Base-by-base conservation (phyloP, 1,284 basidiomycete species). In the Puccinia sorghi region DNA sequence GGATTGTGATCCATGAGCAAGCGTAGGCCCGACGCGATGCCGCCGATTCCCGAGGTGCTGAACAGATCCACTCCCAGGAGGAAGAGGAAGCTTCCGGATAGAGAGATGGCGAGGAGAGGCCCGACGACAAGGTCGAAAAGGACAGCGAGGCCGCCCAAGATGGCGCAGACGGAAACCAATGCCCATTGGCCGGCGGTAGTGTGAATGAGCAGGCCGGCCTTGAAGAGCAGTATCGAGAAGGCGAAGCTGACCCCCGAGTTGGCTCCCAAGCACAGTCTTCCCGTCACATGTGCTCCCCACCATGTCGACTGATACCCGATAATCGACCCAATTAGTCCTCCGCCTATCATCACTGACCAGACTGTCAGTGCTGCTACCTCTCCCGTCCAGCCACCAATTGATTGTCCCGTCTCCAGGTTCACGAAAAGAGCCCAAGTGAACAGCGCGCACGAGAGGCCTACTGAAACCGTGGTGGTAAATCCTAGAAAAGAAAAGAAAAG, bases 241-340 rank as follows among this genome's bases (percentile, higher is more conserved):
- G 50, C 69, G n/a, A 71, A 71, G 69, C 27, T 50, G 17, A 71
- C 27, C 12, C 69, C 69, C 2, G 69, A 32, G 32, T 71, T 71
- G 20, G 69, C 69, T 3, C 69, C 69, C 43, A 71, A 46, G n/a
- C 69, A 71, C 13, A 71, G 25, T 41, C 69, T 5, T 37, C 69
- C 69, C 20, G 69, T 71, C 50, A 71, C 69, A 56, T 71, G 69
- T 4, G 69, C 69, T 9, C 69, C 69, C 69, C 69, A 71, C 69
- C 69, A 71, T 12, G 48, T 71, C 50, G 2, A 39, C 52, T 71
- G 69, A 39, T 71, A 71, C 5, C 69, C 69, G n/a, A 71, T 39
- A 5, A 71, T 50, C 9, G 69, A 22, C 7, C 69, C 69, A 39
- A 71, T 20, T 3, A 71, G 32, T 50, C 69, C 50, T 17, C 50